These are phyloP conservation scores for Jaminaea rosea DNA, from an alignment of 1,284 basidiomycete species.

Conservation along the genomic window DNA sequence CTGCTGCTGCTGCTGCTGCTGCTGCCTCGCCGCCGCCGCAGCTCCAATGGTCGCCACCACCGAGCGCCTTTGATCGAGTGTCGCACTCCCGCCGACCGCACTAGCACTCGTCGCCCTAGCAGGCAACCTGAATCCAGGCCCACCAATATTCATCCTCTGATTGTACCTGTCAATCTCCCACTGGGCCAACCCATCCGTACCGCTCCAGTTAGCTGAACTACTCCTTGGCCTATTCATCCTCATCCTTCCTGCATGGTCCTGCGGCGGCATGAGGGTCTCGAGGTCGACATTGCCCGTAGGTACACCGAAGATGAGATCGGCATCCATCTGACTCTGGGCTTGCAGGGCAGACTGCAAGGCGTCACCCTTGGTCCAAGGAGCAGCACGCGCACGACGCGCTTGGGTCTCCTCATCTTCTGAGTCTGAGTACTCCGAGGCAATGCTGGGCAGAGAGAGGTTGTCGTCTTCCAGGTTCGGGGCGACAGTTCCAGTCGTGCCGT, in stretches of 20 bases:
- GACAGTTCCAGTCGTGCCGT: no score
- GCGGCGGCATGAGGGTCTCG: constrained; percentile 32
- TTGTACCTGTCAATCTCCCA: constrained; percentile 45
- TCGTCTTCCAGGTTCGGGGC: constrained; percentile 4
- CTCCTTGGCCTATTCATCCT: constrained; percentile 30
- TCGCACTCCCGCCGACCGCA: no score
- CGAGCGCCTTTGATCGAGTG: no score
- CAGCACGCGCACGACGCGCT: constrained; percentile 31
- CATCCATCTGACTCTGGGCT: constrained; percentile 31
- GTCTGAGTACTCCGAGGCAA: constrained; percentile 40
- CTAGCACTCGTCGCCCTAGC: no score
- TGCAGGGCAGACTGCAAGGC: constrained; percentile 28
- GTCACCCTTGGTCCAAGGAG: constrained; percentile 37
- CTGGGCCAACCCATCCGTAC: constrained; percentile 35
- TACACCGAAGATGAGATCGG: constrained; percentile 43
- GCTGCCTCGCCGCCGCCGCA: no score
- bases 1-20: no score
- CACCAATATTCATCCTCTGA: constrained; percentile 34
- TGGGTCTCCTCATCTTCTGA: constrained; percentile 41
- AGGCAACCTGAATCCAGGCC: background rate
- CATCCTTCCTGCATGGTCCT: constrained; percentile 8
- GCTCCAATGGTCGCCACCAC: no score
- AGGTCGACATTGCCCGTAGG: constrained; percentile 35
- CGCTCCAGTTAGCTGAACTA: constrained; percentile 39
- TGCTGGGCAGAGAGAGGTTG: constrained; percentile 21